These are phyloP conservation scores for Solanum paucissectum DNA, from an alignment of 257 asterid species.

Conservation along the genomic window DNA sequence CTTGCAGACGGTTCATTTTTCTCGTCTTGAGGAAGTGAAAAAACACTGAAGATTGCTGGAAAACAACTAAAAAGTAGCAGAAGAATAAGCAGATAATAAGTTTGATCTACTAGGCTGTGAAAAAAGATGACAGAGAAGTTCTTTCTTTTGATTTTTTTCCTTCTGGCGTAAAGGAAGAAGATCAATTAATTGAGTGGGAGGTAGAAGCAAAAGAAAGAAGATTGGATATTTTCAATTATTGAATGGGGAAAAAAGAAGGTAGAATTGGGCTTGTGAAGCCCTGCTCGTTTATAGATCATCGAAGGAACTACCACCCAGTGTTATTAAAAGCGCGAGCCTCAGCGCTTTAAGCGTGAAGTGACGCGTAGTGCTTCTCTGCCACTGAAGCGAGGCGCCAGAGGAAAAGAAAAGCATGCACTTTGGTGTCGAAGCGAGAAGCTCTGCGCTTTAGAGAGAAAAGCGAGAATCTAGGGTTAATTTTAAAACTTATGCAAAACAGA, in stretches of 20 bases:
- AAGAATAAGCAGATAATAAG: neutral
- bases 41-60: neutral
- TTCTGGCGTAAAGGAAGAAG: neutral
- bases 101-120: neutral
- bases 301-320: neutral
- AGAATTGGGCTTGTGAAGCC: neutral
- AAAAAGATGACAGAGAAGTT: neutral
- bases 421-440: neutral
- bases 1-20: neutral
- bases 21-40: neutral
- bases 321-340: neutral
- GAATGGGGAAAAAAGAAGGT: neutral
- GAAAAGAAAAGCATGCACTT: neutral
- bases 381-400: neutral
- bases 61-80: neutral
- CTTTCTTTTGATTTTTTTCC: neutral
- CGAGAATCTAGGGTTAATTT: neutral
- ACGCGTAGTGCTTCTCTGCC: neutral
- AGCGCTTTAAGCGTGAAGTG: neutral
- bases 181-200: neutral
- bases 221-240: neutral
- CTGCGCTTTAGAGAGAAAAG: neutral
- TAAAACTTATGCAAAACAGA: neutral
- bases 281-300: neutral
- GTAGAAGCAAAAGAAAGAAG: neutral